Conservation (phyloP, 78 protist genomes). For the Dictyostelium firmibasis region DNA sequence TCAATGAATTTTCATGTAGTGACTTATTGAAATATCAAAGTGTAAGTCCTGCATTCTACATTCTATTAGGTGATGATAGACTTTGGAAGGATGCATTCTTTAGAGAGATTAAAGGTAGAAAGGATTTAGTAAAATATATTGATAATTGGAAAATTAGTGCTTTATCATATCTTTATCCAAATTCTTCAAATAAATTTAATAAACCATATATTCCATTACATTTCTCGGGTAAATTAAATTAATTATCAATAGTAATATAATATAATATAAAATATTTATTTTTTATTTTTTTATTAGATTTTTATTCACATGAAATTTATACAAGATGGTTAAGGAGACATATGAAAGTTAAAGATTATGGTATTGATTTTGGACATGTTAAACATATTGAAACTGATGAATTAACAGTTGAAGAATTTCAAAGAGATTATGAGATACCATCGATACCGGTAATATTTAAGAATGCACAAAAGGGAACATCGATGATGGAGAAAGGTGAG, state of each 20-base stretch:
- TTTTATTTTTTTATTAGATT: constrained; percentile 16
- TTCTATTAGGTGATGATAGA: constrained; percentile 57
- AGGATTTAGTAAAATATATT: neutral
- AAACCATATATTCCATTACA: constrained; percentile 10
- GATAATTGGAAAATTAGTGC: constrained; percentile 63
- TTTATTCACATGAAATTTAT: constrained; percentile 25
- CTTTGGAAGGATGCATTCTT: constrained; percentile 62
- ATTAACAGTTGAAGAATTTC: constrained; percentile 38
- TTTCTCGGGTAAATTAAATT: constrained; percentile 5
- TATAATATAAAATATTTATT: neutral
- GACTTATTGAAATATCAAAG: constrained; percentile 37
- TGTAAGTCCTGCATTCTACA: constrained; percentile 45
- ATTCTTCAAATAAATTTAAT: neutral
- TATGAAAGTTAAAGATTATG: constrained; percentile 15
- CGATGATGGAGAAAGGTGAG: neutral
- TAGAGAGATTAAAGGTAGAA: neutral
- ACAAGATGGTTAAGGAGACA: constrained; percentile 69
- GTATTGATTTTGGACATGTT: neutral
- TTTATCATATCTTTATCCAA: neutral
- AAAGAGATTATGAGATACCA: constrained; percentile 16
- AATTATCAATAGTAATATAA: no score
- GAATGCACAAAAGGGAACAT: neutral
- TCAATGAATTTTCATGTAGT: neutral
- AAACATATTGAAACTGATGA: neutral
- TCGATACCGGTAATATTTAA: constrained; percentile 24